Conservation (phyloP, 2,329 filamentous ascomycete genomes). For the Arthrinium phaeospermum region DNA sequence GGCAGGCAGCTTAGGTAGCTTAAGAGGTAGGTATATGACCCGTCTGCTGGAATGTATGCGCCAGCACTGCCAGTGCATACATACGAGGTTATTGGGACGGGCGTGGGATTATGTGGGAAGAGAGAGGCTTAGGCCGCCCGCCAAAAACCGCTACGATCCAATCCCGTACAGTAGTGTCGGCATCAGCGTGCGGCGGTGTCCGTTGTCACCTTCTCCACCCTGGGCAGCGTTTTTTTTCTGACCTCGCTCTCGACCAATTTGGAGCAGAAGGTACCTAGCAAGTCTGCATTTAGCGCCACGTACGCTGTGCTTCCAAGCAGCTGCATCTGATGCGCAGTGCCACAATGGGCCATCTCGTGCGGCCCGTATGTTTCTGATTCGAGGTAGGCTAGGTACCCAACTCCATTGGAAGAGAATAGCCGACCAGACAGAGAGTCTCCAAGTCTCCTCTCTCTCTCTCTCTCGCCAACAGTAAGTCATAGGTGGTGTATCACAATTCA, state of each 20-base stretch:
- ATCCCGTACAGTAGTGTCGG: conserved; percentile 8
- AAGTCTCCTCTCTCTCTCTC: not conserved
- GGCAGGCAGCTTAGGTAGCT: not conserved
- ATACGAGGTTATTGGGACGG: conserved; percentile 7
- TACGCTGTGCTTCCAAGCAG: conserved; percentile 6
- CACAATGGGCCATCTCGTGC: conserved; percentile 14
- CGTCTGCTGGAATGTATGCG: not conserved
- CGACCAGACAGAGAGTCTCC: not conserved
- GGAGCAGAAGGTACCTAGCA: conserved; percentile 1
- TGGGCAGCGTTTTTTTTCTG: not conserved
- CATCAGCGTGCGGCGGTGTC: conserved; percentile 11
- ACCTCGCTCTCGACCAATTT: not conserved
- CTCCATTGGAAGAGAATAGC: conserved; percentile 11
- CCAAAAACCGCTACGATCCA: not conserved
- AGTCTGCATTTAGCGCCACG: conserved; percentile 10
- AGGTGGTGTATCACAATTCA: conserved; percentile 2
- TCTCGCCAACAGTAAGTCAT: not conserved
- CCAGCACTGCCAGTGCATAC: not conserved
- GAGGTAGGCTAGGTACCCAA: not conserved
- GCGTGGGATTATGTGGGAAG: not conserved
- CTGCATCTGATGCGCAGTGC: conserved; percentile 16
- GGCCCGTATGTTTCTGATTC: not conserved
- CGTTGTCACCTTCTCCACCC: conserved; percentile 2
- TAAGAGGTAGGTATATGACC: not conserved
- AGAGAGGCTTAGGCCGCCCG: not conserved